Evolutionary conservation across 1,284 basidiomycete genomes (phyloP).

Genomic region (Apiotrichum montevideense): DNA sequence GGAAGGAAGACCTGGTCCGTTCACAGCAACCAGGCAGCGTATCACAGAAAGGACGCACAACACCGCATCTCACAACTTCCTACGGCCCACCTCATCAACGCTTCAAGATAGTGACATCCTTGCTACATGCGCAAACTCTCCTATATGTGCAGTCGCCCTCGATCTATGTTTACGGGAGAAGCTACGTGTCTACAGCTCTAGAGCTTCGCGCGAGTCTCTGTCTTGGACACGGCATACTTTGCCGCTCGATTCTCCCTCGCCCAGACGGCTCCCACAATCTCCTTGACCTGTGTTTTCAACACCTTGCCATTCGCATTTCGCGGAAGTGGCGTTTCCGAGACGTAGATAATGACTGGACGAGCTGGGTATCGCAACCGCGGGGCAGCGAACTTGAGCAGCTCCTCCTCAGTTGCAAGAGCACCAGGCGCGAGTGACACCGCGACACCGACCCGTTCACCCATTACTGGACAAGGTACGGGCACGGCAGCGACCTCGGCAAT

Average conservation of each 20-base stretch:
- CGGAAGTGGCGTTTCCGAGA: conserved; percentile 8
- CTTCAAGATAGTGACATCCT: no score
- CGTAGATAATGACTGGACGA: conserved; percentile 10
- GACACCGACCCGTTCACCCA: conserved; percentile 39
- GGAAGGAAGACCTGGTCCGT: no score
- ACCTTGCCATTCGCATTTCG: conserved; percentile 13
- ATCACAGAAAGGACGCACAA: no score
- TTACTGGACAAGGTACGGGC: conserved; percentile 28
- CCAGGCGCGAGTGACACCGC: conserved; percentile 26
- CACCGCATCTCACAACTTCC: no score
- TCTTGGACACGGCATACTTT: background rate
- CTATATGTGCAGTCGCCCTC: no score
- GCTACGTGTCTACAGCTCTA: background rate
- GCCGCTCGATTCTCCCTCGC: background rate
- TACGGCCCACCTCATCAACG: no score
- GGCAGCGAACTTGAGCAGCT: conserved; percentile 1
- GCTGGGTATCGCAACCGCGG: conserved; percentile 15
- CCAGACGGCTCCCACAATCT: conserved; percentile 11
- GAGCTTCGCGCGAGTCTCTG: background rate
- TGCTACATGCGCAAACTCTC: no score
- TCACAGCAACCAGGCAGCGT: no score
- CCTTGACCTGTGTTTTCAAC: conserved; percentile 9
- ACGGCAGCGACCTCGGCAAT: conserved; percentile 37
- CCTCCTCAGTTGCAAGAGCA: background rate
- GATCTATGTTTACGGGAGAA: no score